phyloP scores from a whole-genome alignment of 331 rosid genomes.

The Prunus yedoensis region DNA sequence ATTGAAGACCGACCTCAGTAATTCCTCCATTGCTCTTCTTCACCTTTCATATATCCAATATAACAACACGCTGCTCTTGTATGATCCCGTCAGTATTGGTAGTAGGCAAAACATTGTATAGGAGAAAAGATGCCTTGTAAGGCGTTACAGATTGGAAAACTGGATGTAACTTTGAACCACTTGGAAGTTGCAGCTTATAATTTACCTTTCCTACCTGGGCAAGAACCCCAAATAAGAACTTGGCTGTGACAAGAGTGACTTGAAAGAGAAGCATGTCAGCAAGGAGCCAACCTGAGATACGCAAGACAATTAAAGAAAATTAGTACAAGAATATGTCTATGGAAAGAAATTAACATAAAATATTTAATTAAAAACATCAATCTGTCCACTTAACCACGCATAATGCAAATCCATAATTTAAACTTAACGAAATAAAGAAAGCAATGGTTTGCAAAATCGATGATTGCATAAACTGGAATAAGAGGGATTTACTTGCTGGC shows the following conservation, averaged over 20 bases:
- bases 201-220: background rate
- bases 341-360: background rate
- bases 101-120: background rate
- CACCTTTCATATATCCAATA: background rate
- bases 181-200: background rate
- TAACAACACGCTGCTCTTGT: background rate
- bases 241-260: background rate
- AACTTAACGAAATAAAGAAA: background rate
- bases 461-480: background rate
- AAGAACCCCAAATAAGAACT: background rate
- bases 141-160: background rate
- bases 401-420: background rate
- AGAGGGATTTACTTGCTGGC: background rate
- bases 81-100: background rate
- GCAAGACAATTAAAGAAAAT: background rate
- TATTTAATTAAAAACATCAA: background rate
- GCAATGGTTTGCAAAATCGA: background rate
- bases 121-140: background rate
- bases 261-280: conserved; percentile 4
- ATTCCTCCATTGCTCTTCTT: background rate
- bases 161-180: background rate
- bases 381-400: background rate
- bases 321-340: background rate
- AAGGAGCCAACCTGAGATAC: background rate
- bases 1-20: background rate